Evolutionary conservation across 495 filamentous ascomycete species (phyloP), one percentile per base, ranked within the genome.

Genomic region (Lindgomyces ingoldianus): DNA sequence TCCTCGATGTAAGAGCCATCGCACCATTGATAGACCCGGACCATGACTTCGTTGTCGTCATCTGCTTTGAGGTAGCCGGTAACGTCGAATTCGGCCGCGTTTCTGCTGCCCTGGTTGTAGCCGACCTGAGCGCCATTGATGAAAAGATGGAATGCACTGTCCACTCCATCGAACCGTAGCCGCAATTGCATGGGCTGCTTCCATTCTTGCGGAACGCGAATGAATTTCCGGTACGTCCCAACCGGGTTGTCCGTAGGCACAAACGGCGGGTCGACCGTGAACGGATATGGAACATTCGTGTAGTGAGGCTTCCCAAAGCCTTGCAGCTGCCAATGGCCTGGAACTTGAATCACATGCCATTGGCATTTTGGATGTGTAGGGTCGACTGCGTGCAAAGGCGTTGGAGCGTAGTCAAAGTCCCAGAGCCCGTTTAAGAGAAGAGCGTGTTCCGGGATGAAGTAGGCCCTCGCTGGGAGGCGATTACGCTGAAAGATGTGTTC

Each of bases 311-410:
- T 39, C 22, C 84, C 85, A 61, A 84, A 81, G 29, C 85, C 85
- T 66, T 89, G 84, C 14, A 85, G 74, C 66, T 89, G 87, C 87
- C 87, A 89, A 79, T 87, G 85, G 11, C 84, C 82, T 0, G 86
- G 87, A 6, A 89, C 87, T 36, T 77, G 58, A 58, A 88, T 81
- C 27, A 74, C 68, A 10, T 72, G 74, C 82, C 85, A 86, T n/a
- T n/a, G n/a, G n/a, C n/a, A n/a, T n/a, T n/a, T n/a, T n/a, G n/a
- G n/a, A n/a, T n/a, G n/a, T n/a, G n/a, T n/a, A n/a, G n/a, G n/a
- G n/a, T n/a, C n/a, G n/a, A n/a, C n/a, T n/a, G n/a, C n/a, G n/a
- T n/a, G n/a, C n/a, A n/a, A n/a, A n/a, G n/a, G n/a, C n/a, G n/a
- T n/a, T n/a, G n/a, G n/a, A n/a, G n/a, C n/a, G n/a, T n/a, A n/a